These are phyloP conservation scores for Ascochyta koolunga DNA, from an alignment of 2,329 filamentous ascomycete genomes.

Conservation along the genomic window DNA sequence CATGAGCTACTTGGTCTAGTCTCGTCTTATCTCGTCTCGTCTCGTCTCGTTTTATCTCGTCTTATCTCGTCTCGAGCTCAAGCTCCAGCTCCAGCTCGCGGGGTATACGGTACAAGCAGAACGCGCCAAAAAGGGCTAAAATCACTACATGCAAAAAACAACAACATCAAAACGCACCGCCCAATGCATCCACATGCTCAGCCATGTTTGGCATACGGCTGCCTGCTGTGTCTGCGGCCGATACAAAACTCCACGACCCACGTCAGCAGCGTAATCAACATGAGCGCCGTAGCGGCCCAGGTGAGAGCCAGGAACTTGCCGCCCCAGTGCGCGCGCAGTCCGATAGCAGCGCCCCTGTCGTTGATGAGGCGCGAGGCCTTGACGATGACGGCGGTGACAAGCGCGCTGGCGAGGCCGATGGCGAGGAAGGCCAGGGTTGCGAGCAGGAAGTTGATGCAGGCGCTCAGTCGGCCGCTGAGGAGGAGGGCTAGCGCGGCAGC, in stretches of 20 bases:
- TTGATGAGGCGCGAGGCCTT: constrained; percentile 62
- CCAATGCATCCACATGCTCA: constrained; percentile 2
- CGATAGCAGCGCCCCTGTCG: constrained; percentile 57
- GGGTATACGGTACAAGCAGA: constrained; percentile 9
- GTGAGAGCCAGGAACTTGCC: constrained; percentile 63
- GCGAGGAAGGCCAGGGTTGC: constrained; percentile 60
- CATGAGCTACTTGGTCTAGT: constrained; percentile 6
- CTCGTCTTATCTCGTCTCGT: too few species aligned
- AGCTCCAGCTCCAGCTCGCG: constrained; percentile 10
- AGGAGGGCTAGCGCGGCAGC: constrained; percentile 55
- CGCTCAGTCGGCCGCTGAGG: constrained; percentile 52
- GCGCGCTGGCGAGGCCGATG: constrained; percentile 75
- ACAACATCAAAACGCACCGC: not conserved
- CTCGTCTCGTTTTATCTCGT: too few species aligned
- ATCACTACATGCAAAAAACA: too few species aligned
- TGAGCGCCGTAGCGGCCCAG: constrained; percentile 61
- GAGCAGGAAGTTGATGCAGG: constrained; percentile 58
- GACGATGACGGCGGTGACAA: constrained; percentile 67
- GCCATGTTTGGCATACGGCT: constrained; percentile 29
- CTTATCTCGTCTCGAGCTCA: constrained; percentile 10
- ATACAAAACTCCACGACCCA: constrained; percentile 43
- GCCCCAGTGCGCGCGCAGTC: constrained; percentile 58
- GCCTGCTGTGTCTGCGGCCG: constrained; percentile 26
- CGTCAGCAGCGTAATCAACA: constrained; percentile 46
- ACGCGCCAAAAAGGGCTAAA: too few species aligned